phyloP scores from a whole-genome alignment of 176 grass and related monocot species.

The Stipa capillata region DNA sequence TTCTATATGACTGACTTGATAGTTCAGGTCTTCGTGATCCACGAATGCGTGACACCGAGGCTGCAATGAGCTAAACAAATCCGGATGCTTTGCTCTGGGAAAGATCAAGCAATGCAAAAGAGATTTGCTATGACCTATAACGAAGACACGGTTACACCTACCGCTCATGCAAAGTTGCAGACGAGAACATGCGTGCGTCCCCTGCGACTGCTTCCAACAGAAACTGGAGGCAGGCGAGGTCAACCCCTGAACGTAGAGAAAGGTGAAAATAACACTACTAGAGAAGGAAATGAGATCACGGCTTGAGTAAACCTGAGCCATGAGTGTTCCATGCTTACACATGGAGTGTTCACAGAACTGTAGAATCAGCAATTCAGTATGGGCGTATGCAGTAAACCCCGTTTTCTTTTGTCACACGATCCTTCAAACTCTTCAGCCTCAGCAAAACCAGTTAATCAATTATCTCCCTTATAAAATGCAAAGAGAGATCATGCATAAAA shows the following conservation, averaged over 20 bases:
- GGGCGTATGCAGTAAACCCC: background rate
- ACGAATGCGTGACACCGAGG: constrained; percentile 17
- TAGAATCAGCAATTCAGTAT: background rate
- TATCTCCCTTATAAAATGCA: background rate
- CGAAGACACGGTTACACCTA: background rate
- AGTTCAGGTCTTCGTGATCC: background rate
- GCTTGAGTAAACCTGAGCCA: background rate
- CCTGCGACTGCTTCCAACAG: background rate
- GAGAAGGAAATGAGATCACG: background rate
- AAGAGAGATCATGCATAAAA: background rate
- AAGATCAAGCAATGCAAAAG: constrained; percentile 6
- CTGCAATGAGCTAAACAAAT: background rate
- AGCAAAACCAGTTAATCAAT: background rate
- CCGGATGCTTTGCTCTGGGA: background rate
- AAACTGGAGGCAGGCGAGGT: background rate
- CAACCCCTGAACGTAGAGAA: too few relatives aligned
- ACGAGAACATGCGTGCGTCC: constrained; percentile 13
- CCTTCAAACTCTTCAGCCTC: background rate
- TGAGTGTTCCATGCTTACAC: background rate
- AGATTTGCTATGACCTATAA: background rate
- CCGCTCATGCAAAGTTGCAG: constrained; percentile 15
- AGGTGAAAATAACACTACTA: too few relatives aligned
- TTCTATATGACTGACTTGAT: background rate
- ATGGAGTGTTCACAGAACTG: background rate
- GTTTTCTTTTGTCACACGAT: background rate